These are phyloP conservation scores for Brettanomyces naardenensis DNA, from an alignment of 805 yeast species.

Conservation along the genomic window DNA sequence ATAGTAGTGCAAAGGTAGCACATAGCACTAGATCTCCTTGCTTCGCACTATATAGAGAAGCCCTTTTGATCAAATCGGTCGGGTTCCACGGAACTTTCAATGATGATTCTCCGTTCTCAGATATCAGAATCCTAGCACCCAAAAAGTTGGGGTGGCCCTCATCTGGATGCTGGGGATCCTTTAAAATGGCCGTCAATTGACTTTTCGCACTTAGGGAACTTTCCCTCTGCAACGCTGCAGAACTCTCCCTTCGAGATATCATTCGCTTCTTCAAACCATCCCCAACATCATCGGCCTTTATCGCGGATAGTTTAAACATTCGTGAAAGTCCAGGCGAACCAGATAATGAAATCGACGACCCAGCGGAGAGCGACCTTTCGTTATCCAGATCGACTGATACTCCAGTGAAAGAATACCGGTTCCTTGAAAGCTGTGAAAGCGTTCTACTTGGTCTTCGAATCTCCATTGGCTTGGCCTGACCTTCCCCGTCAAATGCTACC, in stretches of 20 bases:
- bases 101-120: background rate
- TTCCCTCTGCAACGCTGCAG: background rate
- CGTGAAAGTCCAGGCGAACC: constrained; percentile 11
- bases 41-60: constrained; percentile 43
- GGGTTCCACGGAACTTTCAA: constrained; percentile 50
- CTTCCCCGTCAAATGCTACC: background rate
- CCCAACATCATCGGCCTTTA: constrained; percentile 7
- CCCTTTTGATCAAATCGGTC: constrained; percentile 37
- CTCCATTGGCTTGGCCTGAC: background rate
- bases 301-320: background rate
- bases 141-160: background rate
- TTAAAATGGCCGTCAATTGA: constrained; percentile 22
- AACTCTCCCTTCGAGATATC: constrained; percentile 5
- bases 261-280: constrained; percentile 8
- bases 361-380: constrained; percentile 22
- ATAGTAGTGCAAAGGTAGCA: constrained; percentile 48
- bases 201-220: constrained; percentile 11
- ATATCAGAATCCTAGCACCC: background rate
- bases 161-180: constrained; percentile 6
- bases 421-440: constrained; percentile 9
- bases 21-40: constrained; percentile 63
- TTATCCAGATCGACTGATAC: constrained; percentile 28
- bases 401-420: constrained; percentile 25
- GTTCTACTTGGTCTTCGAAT: constrained; percentile 1
- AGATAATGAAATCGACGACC: constrained; percentile 9